phyloP scores from a whole-genome alignment of 345 rosid species.

The Citrus glauca region DNA sequence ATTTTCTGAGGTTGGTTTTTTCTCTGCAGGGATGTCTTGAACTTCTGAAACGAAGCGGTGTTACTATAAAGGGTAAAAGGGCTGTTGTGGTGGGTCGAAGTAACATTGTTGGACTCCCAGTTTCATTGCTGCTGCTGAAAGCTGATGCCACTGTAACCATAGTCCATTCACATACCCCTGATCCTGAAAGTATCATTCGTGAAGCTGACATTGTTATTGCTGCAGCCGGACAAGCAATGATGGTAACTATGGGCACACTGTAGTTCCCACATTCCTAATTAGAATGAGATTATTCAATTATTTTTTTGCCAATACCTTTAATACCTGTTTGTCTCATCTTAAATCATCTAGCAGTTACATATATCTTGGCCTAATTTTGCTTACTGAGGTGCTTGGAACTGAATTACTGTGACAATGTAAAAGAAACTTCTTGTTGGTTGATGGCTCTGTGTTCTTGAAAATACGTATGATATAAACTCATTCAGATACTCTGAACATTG shows the following conservation, averaged over 20 bases:
- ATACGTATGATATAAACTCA: not conserved
- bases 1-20: constrained; percentile 5
- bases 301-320: not conserved
- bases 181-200: constrained; percentile 58
- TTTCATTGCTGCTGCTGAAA: constrained; percentile 78
- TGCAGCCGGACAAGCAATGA: constrained; percentile 90
- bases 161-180: constrained; percentile 71
- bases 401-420: not conserved
- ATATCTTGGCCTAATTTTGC: not conserved
- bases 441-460: not conserved
- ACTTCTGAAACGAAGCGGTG: constrained; percentile 71
- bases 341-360: not conserved
- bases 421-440: not conserved
- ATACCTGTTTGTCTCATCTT: not conserved
- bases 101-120: constrained; percentile 90
- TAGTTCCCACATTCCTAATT: not conserved
- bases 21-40: constrained; percentile 78
- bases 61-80: constrained; percentile 63
- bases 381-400: not conserved
- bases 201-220: constrained; percentile 93
- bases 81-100: constrained; percentile 94
- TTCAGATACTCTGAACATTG: not conserved
- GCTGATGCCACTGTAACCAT: constrained; percentile 87
- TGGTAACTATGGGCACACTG: constrained; percentile 40
- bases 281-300: not conserved